Percentiles rank a stretch among this genome's conserved stretches.
Conservation (phyloP, 306 rosid species). For the Abrus precatorius region DNA sequence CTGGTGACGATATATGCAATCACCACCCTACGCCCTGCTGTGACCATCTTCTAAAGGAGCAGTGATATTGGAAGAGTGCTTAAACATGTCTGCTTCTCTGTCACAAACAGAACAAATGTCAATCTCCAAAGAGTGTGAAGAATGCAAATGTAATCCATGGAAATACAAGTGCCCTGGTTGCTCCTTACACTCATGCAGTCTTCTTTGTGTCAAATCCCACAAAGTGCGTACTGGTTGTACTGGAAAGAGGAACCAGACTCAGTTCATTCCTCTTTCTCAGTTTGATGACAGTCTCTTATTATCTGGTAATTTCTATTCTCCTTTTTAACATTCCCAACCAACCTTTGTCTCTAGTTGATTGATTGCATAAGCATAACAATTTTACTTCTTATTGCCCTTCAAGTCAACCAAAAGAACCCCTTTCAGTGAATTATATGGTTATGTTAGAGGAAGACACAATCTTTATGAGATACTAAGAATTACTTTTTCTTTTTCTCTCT, state of each 20-base stretch:
- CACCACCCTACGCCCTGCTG: too few relatives aligned
- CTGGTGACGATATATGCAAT: not conserved
- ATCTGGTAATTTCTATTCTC: conserved; percentile 67
- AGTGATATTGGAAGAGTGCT: too few relatives aligned
- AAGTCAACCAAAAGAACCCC: not conserved
- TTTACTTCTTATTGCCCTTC: not conserved
- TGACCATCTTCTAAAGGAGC: too few relatives aligned
- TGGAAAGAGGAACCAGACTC: conserved; percentile 76
- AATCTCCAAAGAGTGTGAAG: conserved; percentile 58
- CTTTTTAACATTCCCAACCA: conserved; percentile 23
- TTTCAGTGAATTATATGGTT: not conserved
- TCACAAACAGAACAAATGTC: conserved; percentile 48
- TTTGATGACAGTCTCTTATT: conserved; percentile 70
- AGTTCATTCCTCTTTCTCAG: conserved; percentile 78
- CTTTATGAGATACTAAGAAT: too few relatives aligned
- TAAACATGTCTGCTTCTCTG: conserved; percentile 14
- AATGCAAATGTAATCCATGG: conserved; percentile 73
- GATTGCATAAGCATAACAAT: not conserved
- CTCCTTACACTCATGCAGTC: conserved; percentile 80
- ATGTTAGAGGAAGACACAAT: too few relatives aligned
- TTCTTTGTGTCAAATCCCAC: conserved; percentile 87
- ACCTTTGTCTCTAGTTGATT: not conserved
- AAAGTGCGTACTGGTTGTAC: conserved; percentile 75
- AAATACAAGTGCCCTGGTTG: conserved; percentile 93
- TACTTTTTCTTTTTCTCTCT: too few relatives aligned